Base-by-base conservation (phyloP, 495 filamentous ascomycete genomes). In the Pyrenopolyporus hunteri region DNA sequence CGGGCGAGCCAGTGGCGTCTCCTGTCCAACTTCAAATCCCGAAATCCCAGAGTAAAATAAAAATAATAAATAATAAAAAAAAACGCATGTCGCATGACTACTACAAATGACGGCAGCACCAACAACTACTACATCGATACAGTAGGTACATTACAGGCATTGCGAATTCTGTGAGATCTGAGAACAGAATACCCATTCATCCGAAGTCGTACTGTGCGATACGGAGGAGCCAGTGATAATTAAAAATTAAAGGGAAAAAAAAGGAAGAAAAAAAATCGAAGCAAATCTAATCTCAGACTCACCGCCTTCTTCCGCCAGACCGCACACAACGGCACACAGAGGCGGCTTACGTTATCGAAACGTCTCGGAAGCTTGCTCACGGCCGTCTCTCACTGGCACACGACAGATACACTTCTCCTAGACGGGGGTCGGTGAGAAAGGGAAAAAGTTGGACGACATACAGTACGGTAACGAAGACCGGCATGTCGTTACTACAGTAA, bases 401-500 rank as follows among this genome's bases (percentile, higher is more conserved):
- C 33, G 28, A 48, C 37, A 50, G 25, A 63, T 51, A 49, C 11
- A 19, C 29, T 5, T 23, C 4, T 26, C 22, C 17, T 8, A 16
- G 17, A 31, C 16, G 45, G 43, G 42, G 22, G 40, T 53, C 53
- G 54, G 55, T 44, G 61, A 64, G 33, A 39, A 25, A 31, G 7
- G 6, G 26, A 36, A 40, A 32, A 44, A 46, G 23, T 46, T 37
- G 39, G 35, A n/a, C 14, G 2, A 28, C 6, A 49, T 35, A 13
- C 29, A 32, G n/a, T 49, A 49, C 44, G 16, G 42, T 32, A 39
- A n/a, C n/a, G n/a, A n/a, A n/a, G n/a, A n/a, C 32, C 39, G 29
- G 36, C 19, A 70, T 70, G 68, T 65, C 64, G 37, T 54, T 64
- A 37, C 31, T 70, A 44, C 65, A 61, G 68, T 70, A 63, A 70